A percentile compares a stretch with the other conserved stretches of the same genome.
Evolutionary conservation across 2,329 filamentous ascomycete species (phyloP).

Genomic region (Pseudovirgaria hyperparasitica): DNA sequence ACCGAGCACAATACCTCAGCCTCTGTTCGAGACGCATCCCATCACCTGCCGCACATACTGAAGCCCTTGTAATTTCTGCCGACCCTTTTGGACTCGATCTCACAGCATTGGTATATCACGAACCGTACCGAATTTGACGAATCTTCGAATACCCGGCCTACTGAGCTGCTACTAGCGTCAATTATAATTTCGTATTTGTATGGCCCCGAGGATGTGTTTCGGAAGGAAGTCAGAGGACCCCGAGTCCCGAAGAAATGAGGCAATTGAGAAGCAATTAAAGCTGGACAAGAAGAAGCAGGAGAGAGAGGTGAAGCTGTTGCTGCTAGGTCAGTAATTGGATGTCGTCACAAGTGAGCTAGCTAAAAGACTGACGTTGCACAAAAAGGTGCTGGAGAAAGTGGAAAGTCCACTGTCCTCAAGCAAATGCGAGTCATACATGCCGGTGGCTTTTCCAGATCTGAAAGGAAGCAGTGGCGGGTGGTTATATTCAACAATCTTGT

Average conservation of each 20-base stretch:
- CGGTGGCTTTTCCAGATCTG: slow-evolving; percentile 76
- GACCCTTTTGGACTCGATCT: no score
- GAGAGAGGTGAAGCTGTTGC: slow-evolving; percentile 83
- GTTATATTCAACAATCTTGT: slow-evolving; percentile 94
- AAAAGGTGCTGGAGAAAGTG: slow-evolving; percentile 82
- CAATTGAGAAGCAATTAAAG: slow-evolving; percentile 77
- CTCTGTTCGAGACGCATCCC: no score
- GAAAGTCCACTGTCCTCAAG: slow-evolving; percentile 94
- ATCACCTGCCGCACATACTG: no score
- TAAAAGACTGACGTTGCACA: slow-evolving; percentile 14
- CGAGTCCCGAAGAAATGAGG: slow-evolving; percentile 39
- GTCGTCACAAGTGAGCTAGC: slow-evolving; percentile 1
- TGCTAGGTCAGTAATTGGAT: slow-evolving; percentile 58
- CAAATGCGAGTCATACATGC: slow-evolving; percentile 98
- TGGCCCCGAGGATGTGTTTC: slow-evolving; percentile 36
- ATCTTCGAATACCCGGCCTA: no score
- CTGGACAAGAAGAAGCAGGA: slow-evolving; percentile 78
- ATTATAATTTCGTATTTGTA: no score
- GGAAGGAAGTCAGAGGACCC: slow-evolving; percentile 36
- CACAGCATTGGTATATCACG: no score
- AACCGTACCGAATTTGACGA: no score
- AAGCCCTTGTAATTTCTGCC: no score
- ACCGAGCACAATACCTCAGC: no score
- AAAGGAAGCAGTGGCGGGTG: slow-evolving; percentile 86
- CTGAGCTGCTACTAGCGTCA: no score